Evolutionary conservation across 176 grass and related monocot genomes (phyloP), one percentile per base, ranked within the genome.

Genomic region (Dactylis glomerata): DNA sequence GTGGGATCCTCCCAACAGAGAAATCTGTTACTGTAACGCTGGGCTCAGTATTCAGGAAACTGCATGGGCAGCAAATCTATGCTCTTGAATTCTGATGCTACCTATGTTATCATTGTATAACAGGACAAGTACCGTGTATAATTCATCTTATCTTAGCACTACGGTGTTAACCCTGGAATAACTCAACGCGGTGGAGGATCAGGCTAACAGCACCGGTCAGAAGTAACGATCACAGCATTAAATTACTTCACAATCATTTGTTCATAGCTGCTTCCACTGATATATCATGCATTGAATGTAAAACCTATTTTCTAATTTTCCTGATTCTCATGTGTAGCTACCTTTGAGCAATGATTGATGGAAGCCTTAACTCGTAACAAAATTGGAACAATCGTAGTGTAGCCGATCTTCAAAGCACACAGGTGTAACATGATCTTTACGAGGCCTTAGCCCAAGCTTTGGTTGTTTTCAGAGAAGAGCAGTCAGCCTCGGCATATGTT

Each of bases 1-100:
- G 78, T 77, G 46, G 75, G 86, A 78, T 88, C 85, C 22, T 58
- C 68, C n/a, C 12, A 90, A 90, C 59, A 78, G 71, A 20, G 30
- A 47, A 52, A 68, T 32, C n/a, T 56, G 58, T 72, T 83, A 15
- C 26, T 61, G 78, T 33, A 37, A 41, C 49, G 70, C 81, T 63
- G 44, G 77, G 79, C 58, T 80, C 78, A 47, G 74, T 20, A 51
- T 54, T 72, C 74, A 47, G 59, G 20, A 67, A 68, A 85, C 59
- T 68, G 67, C 75, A 54, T 20, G 34, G 67, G 24, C 33, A 55
- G 27, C 56, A 34, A 20, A 79, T 56, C 24, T 32, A 28, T 34
- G 20, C 10, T 42, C 31, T 24, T 33, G 44, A 73, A 11, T 44
- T 19, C 33, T 33, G 44, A 73, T 66, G 24, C n/a, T n/a, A n/a